A percentile compares a stretch with the other conserved stretches of the same genome.
Evolutionary conservation across 495 filamentous ascomycete species (phyloP).

Genomic region (Trypethelium eluteriae): DNA sequence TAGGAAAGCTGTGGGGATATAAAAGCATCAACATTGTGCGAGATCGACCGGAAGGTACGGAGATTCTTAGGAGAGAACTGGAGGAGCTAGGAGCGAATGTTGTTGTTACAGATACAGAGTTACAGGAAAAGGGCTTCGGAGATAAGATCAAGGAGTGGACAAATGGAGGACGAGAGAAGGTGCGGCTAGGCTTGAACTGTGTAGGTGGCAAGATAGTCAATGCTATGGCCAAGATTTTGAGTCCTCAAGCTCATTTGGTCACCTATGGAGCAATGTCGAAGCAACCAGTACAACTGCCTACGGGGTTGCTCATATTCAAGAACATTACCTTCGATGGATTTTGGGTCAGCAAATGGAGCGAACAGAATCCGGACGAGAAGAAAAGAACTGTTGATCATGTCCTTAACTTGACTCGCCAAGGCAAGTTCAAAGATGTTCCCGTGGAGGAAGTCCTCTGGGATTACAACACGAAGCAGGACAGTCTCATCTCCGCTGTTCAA

Average conservation of each 20-base stretch:
- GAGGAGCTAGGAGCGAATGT: conserved; percentile 63
- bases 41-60: conserved; percentile 56
- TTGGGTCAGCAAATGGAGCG: conserved; percentile 87
- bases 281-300: conserved; percentile 69
- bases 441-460: conserved; percentile 71
- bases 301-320: conserved; percentile 81
- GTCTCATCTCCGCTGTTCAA: conserved; percentile 52
- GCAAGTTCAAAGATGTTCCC: conserved; percentile 75
- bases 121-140: conserved; percentile 57
- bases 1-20: conserved; percentile 74
- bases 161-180: conserved; percentile 54
- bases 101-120: conserved; percentile 71
- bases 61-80: conserved; percentile 63
- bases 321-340: conserved; percentile 81
- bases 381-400: conserved; percentile 73
- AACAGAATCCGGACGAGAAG: conserved; percentile 66
- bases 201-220: conserved; percentile 82
- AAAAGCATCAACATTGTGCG: conserved; percentile 82
- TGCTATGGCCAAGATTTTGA: conserved; percentile 60
- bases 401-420: conserved; percentile 60
- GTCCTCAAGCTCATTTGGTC: conserved; percentile 61
- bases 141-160: conserved; percentile 62
- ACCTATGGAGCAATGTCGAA: conserved; percentile 95
- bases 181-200: conserved; percentile 81
- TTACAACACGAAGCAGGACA: conserved; percentile 61